These are phyloP conservation scores for Calonectria leucothoes DNA, from an alignment of 2,329 filamentous ascomycete species.

Conservation along the genomic window DNA sequence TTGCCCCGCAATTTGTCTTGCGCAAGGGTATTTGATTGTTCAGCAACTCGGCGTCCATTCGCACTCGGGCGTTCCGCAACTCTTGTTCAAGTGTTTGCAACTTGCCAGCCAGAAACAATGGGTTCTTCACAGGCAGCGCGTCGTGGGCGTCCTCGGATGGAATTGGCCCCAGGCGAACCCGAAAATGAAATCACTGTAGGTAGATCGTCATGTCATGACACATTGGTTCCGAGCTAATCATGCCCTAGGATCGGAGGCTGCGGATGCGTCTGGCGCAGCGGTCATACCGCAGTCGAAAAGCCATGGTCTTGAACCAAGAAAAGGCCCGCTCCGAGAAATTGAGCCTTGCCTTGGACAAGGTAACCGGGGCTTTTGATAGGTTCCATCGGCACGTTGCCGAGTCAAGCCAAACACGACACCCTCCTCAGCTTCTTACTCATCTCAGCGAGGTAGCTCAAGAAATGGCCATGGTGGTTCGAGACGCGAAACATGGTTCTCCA, in stretches of 20 bases:
- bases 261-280: slow-evolving; percentile 20
- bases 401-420: background rate
- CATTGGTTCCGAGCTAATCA: background rate
- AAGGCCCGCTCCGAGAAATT: slow-evolving; percentile 7
- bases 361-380: background rate
- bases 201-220: too few relatives aligned
- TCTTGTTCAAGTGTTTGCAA: background rate
- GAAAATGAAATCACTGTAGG: background rate
- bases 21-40: background rate
- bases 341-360: background rate
- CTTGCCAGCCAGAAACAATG: background rate
- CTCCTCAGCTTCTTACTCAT: background rate
- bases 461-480: background rate
- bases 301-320: slow-evolving; percentile 6
- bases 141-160: background rate
- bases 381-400: background rate
- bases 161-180: background rate
- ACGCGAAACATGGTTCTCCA: background rate
- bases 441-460: background rate
- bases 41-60: background rate
- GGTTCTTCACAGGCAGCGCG: background rate
- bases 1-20: slow-evolving; percentile 5
- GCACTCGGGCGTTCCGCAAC: background rate
- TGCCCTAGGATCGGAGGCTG: background rate
- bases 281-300: slow-evolving; percentile 13